Evolutionary conservation across 495 filamentous ascomycete genomes (phyloP), one percentile per base, ranked within the genome.

Genomic region (Talaromyces adpressus): DNA sequence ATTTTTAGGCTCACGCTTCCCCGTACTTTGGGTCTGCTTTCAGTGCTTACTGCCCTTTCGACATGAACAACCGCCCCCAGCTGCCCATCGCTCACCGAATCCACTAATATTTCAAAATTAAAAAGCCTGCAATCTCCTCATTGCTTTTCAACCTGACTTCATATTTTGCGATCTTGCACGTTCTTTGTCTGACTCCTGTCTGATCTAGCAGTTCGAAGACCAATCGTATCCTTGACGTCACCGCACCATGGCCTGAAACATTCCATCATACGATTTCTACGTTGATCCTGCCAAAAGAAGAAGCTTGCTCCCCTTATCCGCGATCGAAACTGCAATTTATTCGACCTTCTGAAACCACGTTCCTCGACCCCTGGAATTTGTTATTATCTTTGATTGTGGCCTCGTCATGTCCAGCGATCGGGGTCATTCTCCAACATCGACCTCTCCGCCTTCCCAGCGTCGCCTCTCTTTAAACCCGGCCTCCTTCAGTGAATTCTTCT

Each of bases 401-500:
- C 12, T 62, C 52, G 73, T 39, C 69, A 84, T 84, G 81, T 79
- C 81, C 29, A 74, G 77, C 71, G 78, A 79, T 66, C 79, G 77
- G 51, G 75, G 75, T 4, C 75, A 79, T 62, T 73, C 79, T 25
- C 80, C 81, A 14, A 81, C 81, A 51, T 79, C 77, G 29, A 74
- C 76, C 11, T 69, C 74, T 9, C 59, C 79, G 6, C 72, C 73
- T 22, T 62, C 76, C 47, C 79, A 71, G 52, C 75, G 82, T 58
- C 82, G 81, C 30, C 71, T 76, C 20, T 85, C 82, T 36, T 72
- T 85, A 60, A 77, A 80, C 8, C 73, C 78, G 25, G 75, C 79
- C 25, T 72, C 75, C 41, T 72, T 83, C 62, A 71, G 77, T 57
- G 80, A 82, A 36, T 70, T 83, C 56, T 78, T 82, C 63, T 74